phyloP scores from a whole-genome alignment of 139 green algal species.

The Picochlorum sp. region DNA sequence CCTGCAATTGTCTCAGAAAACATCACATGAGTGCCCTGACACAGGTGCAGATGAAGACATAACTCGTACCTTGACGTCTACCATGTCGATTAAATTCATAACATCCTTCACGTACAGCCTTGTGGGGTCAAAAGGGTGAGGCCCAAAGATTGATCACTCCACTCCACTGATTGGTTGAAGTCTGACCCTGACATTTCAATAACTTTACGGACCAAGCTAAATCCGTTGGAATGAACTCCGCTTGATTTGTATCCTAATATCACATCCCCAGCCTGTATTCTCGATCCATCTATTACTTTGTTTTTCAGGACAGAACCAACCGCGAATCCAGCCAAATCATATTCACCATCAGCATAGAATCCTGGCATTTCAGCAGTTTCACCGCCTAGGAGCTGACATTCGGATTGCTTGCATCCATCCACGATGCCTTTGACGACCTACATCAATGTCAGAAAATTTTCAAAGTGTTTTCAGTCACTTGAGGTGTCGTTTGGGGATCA shows the following conservation, averaged over 20 bases:
- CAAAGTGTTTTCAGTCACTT: not conserved
- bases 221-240: slow-evolving; percentile 95
- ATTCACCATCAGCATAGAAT: slow-evolving; percentile 95
- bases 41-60: not conserved
- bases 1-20: slow-evolving; percentile 20
- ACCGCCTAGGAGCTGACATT: slow-evolving; percentile 84
- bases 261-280: slow-evolving; percentile 72
- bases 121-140: slow-evolving; percentile 60
- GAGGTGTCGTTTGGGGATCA: slow-evolving; percentile 32
- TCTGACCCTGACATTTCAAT: slow-evolving; percentile 40
- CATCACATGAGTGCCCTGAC: not conserved
- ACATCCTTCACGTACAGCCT: slow-evolving; percentile 51
- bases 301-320: slow-evolving; percentile 93
- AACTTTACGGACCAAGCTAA: slow-evolving; percentile 87
- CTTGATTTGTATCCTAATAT: slow-evolving; percentile 73
- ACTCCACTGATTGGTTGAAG: slow-evolving; percentile 55
- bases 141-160: slow-evolving; percentile 49
- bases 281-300: slow-evolving; percentile 79
- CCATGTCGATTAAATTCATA: slow-evolving; percentile 43
- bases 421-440: slow-evolving; percentile 96
- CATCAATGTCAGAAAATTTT: not conserved
- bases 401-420: slow-evolving; percentile 82
- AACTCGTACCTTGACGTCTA: slow-evolving; percentile 37
- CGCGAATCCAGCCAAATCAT: slow-evolving; percentile 96
- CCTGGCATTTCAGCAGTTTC: slow-evolving; percentile 98